These are phyloP conservation scores for Suillus lakei DNA, from an alignment of 768 basidiomycete species.

Conservation along the genomic window DNA sequence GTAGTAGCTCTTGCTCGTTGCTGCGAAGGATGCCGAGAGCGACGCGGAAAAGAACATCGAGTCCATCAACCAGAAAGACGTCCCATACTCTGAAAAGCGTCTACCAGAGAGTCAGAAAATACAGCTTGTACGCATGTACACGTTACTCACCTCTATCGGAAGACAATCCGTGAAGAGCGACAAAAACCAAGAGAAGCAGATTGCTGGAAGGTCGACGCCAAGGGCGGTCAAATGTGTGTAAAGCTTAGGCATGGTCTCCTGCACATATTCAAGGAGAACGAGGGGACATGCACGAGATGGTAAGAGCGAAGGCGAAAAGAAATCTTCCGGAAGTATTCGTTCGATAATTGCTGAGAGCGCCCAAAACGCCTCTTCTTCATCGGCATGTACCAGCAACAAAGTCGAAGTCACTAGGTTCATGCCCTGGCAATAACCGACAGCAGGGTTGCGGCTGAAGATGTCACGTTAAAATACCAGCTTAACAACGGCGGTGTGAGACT, in stretches of 20 bases:
- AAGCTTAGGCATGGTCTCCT: slow-evolving; percentile 75
- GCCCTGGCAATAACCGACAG: slow-evolving; percentile 93
- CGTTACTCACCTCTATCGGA: slow-evolving; percentile 79
- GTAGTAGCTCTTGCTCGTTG: slow-evolving; percentile 83
- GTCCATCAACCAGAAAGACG: slow-evolving; percentile 89
- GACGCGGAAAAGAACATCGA: slow-evolving; percentile 90
- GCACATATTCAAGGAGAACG: slow-evolving; percentile 87
- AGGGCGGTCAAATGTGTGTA: slow-evolving; percentile 76
- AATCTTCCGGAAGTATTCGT: slow-evolving; percentile 86
- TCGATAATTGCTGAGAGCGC: slow-evolving; percentile 89
- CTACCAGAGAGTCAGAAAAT: slow-evolving; percentile 41
- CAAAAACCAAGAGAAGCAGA: slow-evolving; percentile 98
- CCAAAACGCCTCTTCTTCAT: slow-evolving; percentile 99
- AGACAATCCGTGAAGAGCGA: slow-evolving; percentile 95
- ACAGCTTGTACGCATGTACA: background rate
- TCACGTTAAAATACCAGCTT: background rate
- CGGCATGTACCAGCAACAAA: slow-evolving; percentile 86
- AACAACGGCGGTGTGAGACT: slow-evolving; percentile 27
- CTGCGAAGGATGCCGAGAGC: slow-evolving; percentile 85
- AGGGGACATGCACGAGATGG: slow-evolving; percentile 94
- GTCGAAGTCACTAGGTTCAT: slow-evolving; percentile 98
- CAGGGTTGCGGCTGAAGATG: slow-evolving; percentile 75
- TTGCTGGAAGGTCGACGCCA: slow-evolving; percentile 89
- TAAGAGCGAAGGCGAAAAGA: slow-evolving; percentile 90
- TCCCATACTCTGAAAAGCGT: slow-evolving; percentile 98